Conservation (phyloP, 2,329 filamentous ascomycete species). For the Penicillium palitans region DNA sequence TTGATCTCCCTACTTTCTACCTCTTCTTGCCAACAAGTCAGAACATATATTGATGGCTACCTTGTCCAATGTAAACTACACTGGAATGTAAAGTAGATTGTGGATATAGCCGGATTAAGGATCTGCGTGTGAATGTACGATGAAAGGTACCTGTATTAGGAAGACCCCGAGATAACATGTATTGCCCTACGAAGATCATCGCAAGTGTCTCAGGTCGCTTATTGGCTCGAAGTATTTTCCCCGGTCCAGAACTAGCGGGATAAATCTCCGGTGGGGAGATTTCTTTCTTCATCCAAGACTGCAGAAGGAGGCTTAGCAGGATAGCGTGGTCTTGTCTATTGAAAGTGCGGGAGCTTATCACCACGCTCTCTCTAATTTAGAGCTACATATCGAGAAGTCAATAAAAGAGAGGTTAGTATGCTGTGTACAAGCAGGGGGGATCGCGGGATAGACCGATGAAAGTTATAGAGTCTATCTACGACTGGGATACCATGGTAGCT, state of each 20-base stretch:
- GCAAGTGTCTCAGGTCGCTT: background rate
- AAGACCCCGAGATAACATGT: too few species aligned
- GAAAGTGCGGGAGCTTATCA: background rate
- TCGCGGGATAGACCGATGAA: background rate
- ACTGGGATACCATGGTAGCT: too few species aligned
- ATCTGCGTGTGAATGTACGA: background rate
- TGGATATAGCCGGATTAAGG: background rate
- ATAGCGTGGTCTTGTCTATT: background rate
- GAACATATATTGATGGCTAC: background rate
- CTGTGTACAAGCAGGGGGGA: background rate
- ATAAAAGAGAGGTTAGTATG: background rate
- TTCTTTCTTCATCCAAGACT: background rate
- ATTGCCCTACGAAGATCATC: background rate
- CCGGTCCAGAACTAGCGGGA: background rate
- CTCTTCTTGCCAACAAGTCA: background rate
- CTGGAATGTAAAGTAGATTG: background rate
- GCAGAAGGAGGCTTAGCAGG: background rate
- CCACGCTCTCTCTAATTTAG: background rate
- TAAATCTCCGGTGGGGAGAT: background rate
- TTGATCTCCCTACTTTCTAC: background rate
- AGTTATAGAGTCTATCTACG: background rate
- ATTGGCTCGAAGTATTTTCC: background rate
- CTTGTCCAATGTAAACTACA: background rate
- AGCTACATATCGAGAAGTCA: background rate
- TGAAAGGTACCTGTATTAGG: too few species aligned